A percentile compares a stretch with the other conserved stretches of the same genome.
These are phyloP conservation scores for Tricladium varicosporioides DNA, from an alignment of 2,329 filamentous ascomycete genomes.

Conservation along the genomic window DNA sequence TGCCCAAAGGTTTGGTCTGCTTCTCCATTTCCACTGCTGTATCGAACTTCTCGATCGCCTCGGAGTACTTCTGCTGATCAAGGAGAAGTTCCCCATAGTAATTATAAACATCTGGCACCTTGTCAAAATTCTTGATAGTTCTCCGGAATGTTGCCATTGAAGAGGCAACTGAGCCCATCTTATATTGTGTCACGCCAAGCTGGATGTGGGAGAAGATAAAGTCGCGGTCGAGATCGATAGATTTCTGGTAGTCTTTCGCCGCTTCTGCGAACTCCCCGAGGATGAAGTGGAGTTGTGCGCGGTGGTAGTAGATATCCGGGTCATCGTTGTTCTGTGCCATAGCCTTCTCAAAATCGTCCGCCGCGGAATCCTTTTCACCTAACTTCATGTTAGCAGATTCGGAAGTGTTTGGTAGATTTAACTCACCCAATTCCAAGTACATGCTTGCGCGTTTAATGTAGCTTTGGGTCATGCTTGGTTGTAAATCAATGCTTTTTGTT, in stretches of 20 bases:
- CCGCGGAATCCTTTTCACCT: slow-evolving; percentile 83
- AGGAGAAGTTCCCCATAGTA: slow-evolving; percentile 97
- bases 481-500: slow-evolving; percentile 88
- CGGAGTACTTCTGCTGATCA: slow-evolving; percentile 92
- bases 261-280: slow-evolving; percentile 89
- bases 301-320: slow-evolving; percentile 98
- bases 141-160: slow-evolving; percentile 98
- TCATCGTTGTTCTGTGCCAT: slow-evolving; percentile 82
- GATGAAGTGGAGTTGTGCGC: slow-evolving; percentile 97
- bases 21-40: slow-evolving; percentile 99
- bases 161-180: slow-evolving; percentile 96
- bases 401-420: not conserved
- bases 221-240: slow-evolving; percentile 89
- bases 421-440: slow-evolving; percentile 84
- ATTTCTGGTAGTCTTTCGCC: slow-evolving; percentile 98
- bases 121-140: slow-evolving; percentile 97
- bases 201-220: slow-evolving; percentile 99
- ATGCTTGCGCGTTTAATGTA: slow-evolving; percentile 99
- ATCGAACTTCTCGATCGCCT: slow-evolving; percentile 97
- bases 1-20: slow-evolving; percentile 85
- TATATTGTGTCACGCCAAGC: slow-evolving; percentile 98
- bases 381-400: slow-evolving; percentile 32
- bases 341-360: slow-evolving; percentile 83
- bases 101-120: slow-evolving; percentile 97
- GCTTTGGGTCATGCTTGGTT: slow-evolving; percentile 86